Percentiles rank a stretch among this genome's conserved stretches.
Evolutionary conservation across 768 basidiomycete genomes (phyloP).

Genomic region (Holtermannia corniformis): DNA sequence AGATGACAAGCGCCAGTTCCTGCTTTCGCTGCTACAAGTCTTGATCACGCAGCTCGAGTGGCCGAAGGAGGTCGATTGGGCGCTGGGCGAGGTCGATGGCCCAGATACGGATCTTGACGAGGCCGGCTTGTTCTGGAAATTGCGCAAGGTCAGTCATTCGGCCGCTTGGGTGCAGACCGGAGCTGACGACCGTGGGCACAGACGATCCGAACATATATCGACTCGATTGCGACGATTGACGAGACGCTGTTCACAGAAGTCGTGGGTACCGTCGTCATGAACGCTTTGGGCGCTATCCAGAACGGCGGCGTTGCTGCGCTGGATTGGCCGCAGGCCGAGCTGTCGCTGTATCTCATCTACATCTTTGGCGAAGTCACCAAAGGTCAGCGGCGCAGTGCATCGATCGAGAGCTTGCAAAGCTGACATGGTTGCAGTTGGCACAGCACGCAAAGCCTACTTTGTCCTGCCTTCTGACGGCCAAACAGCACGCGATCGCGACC

Average conservation of each 20-base stretch:
- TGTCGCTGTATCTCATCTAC: slow-evolving; percentile 84
- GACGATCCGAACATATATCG: slow-evolving; percentile 46
- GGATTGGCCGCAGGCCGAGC: slow-evolving; percentile 87
- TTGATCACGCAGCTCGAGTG: slow-evolving; percentile 83
- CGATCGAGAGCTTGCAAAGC: no score
- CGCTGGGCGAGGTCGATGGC: slow-evolving; percentile 47
- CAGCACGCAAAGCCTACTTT: slow-evolving; percentile 80
- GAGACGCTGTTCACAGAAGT: slow-evolving; percentile 71
- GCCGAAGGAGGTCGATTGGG: slow-evolving; percentile 52
- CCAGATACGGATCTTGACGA: slow-evolving; percentile 86
- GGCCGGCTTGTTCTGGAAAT: slow-evolving; percentile 64
- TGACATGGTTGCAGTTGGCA: slow-evolving; percentile 48
- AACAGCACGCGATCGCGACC: slow-evolving; percentile 42
- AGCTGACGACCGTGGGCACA: slow-evolving; percentile 6
- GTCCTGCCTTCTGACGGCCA: slow-evolving; percentile 58
- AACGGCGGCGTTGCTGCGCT: slow-evolving; percentile 50
- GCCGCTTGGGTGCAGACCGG: background rate
- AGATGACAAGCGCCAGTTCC: slow-evolving; percentile 61
- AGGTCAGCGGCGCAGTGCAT: slow-evolving; percentile 48
- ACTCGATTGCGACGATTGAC: slow-evolving; percentile 76
- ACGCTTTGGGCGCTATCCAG: slow-evolving; percentile 62
- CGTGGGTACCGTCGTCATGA: slow-evolving; percentile 61
- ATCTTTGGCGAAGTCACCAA: slow-evolving; percentile 85
- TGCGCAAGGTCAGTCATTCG: slow-evolving; percentile 59
- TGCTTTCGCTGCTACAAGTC: slow-evolving; percentile 65